These are phyloP conservation scores for Phytophthora cajani DNA, from an alignment of 352 stramenopile genomes.

Conservation along the genomic window DNA sequence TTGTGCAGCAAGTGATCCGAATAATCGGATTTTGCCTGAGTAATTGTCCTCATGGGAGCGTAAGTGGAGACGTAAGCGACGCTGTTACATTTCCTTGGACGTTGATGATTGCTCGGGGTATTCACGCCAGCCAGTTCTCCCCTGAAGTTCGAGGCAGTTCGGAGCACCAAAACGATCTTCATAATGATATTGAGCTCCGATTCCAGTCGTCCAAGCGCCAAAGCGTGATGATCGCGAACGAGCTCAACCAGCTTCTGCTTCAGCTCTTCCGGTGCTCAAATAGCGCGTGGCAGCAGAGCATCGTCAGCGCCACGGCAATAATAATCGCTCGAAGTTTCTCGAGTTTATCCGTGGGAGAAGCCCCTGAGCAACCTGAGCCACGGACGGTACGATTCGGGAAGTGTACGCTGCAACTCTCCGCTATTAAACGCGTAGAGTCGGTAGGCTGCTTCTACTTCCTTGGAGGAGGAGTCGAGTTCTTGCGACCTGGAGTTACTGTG, in stretches of 20 bases:
- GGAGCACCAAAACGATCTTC: constrained; percentile 17
- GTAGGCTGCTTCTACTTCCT: constrained; percentile 46
- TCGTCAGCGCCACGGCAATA: constrained; percentile 10
- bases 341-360: neutral
- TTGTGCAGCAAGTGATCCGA: constrained; percentile 57
- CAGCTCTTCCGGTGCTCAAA: constrained; percentile 22
- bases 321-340: constrained; percentile 11
- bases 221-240: constrained; percentile 38
- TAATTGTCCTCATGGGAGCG: constrained; percentile 31
- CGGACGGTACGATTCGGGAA: constrained; percentile 33
- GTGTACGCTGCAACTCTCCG: constrained; percentile 12
- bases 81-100: constrained; percentile 32
- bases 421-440: constrained; percentile 33
- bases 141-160: constrained; percentile 3
- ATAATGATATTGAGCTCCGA: constrained; percentile 26
- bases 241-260: constrained; percentile 36
- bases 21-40: constrained; percentile 53
- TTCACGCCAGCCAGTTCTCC: constrained; percentile 46
- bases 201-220: constrained; percentile 37
- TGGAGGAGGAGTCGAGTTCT: constrained; percentile 43
- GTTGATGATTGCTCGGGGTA: constrained; percentile 34
- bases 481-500: constrained; percentile 40
- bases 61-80: neutral
- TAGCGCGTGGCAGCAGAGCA: constrained; percentile 23
- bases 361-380: neutral